A percentile compares a stretch with the other conserved stretches of the same genome.
These are phyloP conservation scores for Cyclotella kingstonii DNA, from an alignment of 108 stramenopile species.

Conservation along the genomic window DNA sequence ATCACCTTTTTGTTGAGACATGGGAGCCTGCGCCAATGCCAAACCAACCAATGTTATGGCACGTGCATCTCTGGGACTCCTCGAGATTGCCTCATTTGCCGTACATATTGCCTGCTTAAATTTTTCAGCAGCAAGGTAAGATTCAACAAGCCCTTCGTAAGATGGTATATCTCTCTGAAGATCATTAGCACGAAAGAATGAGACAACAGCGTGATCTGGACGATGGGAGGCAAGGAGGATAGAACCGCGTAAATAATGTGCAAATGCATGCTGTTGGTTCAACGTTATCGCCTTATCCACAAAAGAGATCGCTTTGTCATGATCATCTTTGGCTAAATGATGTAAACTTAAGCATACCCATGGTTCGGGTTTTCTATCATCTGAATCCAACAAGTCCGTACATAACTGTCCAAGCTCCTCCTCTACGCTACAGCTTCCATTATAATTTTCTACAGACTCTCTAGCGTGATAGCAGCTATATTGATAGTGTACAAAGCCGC, in stretches of 20 bases:
- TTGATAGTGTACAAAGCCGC: slow-evolving; percentile 49
- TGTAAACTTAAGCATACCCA: slow-evolving; percentile 76
- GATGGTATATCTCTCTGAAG: slow-evolving; percentile 60
- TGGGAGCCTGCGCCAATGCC: slow-evolving; percentile 60
- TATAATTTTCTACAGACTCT: slow-evolving; percentile 20
- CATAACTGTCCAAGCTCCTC: slow-evolving; percentile 63
- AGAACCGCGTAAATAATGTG: slow-evolving; percentile 65
- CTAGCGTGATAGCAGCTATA: slow-evolving; percentile 35
- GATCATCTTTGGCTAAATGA: slow-evolving; percentile 67
- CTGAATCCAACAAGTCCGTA: slow-evolving; percentile 59
- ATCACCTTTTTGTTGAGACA: slow-evolving; percentile 37
- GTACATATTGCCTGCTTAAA: slow-evolving; percentile 81
- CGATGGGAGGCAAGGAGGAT: slow-evolving; percentile 72
- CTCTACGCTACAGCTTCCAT: slow-evolving; percentile 46
- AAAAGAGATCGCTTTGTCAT: slow-evolving; percentile 69
- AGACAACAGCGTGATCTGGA: slow-evolving; percentile 72
- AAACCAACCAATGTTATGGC: slow-evolving; percentile 79
- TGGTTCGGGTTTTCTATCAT: slow-evolving; percentile 76
- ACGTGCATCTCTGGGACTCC: slow-evolving; percentile 70
- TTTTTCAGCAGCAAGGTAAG: slow-evolving; percentile 65
- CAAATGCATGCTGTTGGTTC: slow-evolving; percentile 74
- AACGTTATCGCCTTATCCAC: slow-evolving; percentile 79
- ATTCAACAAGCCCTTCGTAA: slow-evolving; percentile 81
- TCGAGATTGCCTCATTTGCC: slow-evolving; percentile 77
- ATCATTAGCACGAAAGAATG: slow-evolving; percentile 81